Percentiles rank a stretch among this genome's conserved stretches.
These are phyloP conservation scores for Tephrocybe rancida DNA, from an alignment of 768 basidiomycete genomes.

Conservation along the genomic window DNA sequence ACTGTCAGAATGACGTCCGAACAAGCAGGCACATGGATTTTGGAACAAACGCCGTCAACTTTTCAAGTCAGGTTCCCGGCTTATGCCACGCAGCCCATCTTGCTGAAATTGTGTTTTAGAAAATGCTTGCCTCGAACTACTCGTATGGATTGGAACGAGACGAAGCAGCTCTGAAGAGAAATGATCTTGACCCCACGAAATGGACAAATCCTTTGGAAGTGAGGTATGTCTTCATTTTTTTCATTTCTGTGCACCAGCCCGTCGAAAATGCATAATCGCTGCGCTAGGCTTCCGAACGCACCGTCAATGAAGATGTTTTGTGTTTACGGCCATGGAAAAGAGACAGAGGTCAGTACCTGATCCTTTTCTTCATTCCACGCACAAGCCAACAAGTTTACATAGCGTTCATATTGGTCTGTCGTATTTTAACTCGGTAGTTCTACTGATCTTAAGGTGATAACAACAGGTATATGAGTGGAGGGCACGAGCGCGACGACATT, in stretches of 20 bases:
- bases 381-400: not conserved
- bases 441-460: not conserved
- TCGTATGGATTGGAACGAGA: slow-evolving; percentile 87
- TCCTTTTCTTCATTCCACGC: not conserved
- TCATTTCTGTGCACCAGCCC: not conserved
- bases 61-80: slow-evolving; percentile 75
- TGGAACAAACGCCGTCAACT: slow-evolving; percentile 77
- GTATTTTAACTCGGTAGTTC: not conserved
- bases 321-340: slow-evolving; percentile 94
- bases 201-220: slow-evolving; percentile 93
- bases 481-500: slow-evolving; percentile 67
- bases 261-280: not conserved
- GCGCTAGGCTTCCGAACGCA: slow-evolving; percentile 75
- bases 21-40: slow-evolving; percentile 76
- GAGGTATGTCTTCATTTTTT: slow-evolving; percentile 48
- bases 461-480: slow-evolving; percentile 70
- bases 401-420: slow-evolving; percentile 84
- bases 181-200: slow-evolving; percentile 75
- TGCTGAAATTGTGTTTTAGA: slow-evolving; percentile 37
- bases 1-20: slow-evolving; percentile 74
- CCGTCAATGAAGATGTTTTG: slow-evolving; percentile 93
- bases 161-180: slow-evolving; percentile 59
- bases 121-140: slow-evolving; percentile 85
- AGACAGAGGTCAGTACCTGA: slow-evolving; percentile 71
- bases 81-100: not conserved